These are phyloP conservation scores for Colletotrichum lini DNA, from an alignment of 2,329 filamentous ascomycete species.

Conservation along the genomic window DNA sequence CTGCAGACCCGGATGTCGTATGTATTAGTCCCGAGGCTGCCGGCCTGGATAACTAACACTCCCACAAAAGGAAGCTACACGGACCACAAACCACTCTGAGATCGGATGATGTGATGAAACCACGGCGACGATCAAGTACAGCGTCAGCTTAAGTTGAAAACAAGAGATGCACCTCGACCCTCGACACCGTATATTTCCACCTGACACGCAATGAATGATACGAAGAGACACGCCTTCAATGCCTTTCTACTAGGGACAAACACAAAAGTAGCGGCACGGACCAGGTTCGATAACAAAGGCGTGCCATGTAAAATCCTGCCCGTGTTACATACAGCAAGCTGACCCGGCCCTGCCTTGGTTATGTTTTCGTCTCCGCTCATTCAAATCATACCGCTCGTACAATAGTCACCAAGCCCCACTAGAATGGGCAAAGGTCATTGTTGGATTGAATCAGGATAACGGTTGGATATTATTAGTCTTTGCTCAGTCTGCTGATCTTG, in stretches of 20 bases:
- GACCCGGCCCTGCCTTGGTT: background rate
- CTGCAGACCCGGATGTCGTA: background rate
- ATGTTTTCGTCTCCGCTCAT: background rate
- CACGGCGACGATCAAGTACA: too few species aligned
- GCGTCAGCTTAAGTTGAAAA: too few species aligned
- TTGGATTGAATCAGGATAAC: background rate
- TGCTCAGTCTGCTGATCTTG: background rate
- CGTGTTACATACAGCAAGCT: background rate
- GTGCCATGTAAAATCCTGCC: background rate
- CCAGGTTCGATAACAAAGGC: background rate
- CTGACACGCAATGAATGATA: too few species aligned
- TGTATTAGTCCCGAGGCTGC: background rate
- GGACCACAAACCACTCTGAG: too few species aligned
- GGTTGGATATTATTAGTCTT: constrained; percentile 13
- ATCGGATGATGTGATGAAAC: too few species aligned
- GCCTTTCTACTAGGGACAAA: too few species aligned
- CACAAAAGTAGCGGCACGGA: too few species aligned
- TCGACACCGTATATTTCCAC: too few species aligned
- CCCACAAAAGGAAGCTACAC: too few species aligned
- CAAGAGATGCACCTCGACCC: too few species aligned
- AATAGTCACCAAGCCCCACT: background rate
- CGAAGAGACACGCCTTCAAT: too few species aligned
- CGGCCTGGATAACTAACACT: background rate
- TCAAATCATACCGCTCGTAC: background rate
- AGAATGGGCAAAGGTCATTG: background rate